Conservation (phyloP, 352 stramenopile species). For the Phytophthora tubulina region DNA sequence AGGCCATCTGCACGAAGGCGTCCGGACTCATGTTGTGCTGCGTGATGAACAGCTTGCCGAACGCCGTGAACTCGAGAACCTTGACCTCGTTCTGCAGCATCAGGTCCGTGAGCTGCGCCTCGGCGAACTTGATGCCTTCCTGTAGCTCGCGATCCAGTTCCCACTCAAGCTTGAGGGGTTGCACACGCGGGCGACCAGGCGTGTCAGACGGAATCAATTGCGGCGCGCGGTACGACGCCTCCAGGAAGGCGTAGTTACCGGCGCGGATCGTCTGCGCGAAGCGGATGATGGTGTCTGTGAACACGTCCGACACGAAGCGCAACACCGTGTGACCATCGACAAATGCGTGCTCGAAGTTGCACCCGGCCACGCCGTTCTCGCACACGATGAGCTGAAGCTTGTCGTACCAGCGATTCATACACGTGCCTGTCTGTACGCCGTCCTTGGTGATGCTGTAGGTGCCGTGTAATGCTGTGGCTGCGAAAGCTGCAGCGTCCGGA, state of each 20-base stretch:
- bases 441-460: slow-evolving; percentile 89
- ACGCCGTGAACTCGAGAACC: slow-evolving; percentile 95
- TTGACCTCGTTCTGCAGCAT: slow-evolving; percentile 95
- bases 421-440: slow-evolving; percentile 90
- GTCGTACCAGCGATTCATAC: slow-evolving; percentile 98
- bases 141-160: slow-evolving; percentile 81
- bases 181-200: slow-evolving; percentile 54
- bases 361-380: slow-evolving; percentile 93
- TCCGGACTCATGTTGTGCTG: slow-evolving; percentile 94
- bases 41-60: slow-evolving; percentile 92
- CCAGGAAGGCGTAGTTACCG: slow-evolving; percentile 77
- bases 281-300: slow-evolving; percentile 92
- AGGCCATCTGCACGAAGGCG: slow-evolving; percentile 96
- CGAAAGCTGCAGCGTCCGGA: slow-evolving; percentile 76
- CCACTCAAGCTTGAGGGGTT: slow-evolving; percentile 94
- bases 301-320: slow-evolving; percentile 90
- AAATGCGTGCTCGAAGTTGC: slow-evolving; percentile 98
- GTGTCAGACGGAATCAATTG: slow-evolving; percentile 56
- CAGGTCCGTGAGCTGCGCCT: slow-evolving; percentile 94
- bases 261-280: slow-evolving; percentile 95
- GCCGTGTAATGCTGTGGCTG: slow-evolving; percentile 91
- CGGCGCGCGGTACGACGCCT: slow-evolving; percentile 78
- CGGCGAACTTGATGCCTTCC: slow-evolving; percentile 93
- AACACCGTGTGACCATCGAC: slow-evolving; percentile 98
- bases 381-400: slow-evolving; percentile 97